Evolutionary conservation across 2,329 filamentous ascomycete genomes (phyloP).

Genomic region (Calonectria hongkongensis): DNA sequence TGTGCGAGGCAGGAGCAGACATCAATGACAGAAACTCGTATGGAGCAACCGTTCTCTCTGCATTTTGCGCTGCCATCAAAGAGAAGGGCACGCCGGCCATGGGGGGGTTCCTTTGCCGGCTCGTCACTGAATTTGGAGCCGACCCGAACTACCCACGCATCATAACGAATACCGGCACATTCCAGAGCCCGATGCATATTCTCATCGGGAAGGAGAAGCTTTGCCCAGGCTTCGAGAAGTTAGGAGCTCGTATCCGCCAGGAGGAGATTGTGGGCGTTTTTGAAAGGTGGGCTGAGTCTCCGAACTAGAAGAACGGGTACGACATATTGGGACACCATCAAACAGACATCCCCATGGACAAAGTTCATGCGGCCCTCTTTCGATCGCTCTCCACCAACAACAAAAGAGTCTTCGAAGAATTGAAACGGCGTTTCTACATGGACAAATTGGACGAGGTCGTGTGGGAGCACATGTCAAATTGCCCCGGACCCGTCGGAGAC

Average conservation of each 20-base stretch:
- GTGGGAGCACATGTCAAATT: neutral
- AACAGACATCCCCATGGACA: neutral
- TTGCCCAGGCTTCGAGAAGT: neutral
- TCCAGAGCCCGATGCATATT: conserved; percentile 6
- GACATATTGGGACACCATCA: conserved; percentile 6
- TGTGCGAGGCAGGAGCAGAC: neutral
- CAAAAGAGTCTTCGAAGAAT: neutral
- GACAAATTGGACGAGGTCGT: neutral
- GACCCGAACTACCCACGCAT: neutral
- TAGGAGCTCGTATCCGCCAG: neutral
- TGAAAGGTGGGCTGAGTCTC: neutral
- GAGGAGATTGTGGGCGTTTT: neutral
- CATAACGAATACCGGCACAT: neutral
- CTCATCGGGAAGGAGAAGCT: neutral
- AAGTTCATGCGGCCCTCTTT: neutral
- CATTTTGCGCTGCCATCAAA: neutral
- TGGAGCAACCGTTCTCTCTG: neutral
- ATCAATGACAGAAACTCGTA: neutral
- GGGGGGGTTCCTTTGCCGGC: neutral
- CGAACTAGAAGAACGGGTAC: conserved; percentile 13
- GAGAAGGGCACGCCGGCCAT: neutral
- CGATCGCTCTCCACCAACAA: neutral
- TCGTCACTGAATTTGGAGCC: conserved; percentile 11
- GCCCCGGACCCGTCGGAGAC: neutral
- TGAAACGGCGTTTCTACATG: neutral